phyloP scores from a whole-genome alignment of 2,329 filamentous ascomycete species.

The Aspergillus phoenicis region DNA sequence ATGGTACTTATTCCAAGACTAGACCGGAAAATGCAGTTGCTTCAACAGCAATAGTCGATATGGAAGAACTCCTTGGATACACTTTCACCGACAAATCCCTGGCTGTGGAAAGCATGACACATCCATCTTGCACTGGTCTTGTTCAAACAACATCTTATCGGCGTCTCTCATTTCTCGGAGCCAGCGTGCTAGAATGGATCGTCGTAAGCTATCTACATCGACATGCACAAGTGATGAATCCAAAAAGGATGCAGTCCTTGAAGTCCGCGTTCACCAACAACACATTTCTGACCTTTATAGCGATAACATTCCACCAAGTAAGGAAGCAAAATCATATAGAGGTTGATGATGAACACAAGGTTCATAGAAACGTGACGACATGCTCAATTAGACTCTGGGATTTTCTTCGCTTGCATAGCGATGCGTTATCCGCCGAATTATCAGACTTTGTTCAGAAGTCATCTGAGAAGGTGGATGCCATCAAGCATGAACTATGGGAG shows the following conservation, averaged over 20 bases:
- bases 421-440: not conserved
- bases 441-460: not conserved
- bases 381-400: not conserved
- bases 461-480: not conserved
- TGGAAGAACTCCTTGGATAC: constrained; percentile 10
- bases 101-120: constrained; percentile 14
- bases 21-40: not conserved
- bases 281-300: constrained; percentile 2
- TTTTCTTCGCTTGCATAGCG: not conserved
- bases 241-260: not conserved
- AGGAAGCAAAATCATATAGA: not conserved
- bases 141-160: not conserved
- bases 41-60: not conserved
- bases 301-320: not conserved
- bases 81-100: constrained; percentile 10
- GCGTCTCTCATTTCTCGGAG: constrained; percentile 6
- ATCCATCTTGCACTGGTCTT: constrained; percentile 6
- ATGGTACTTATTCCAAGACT: constrained; percentile 4
- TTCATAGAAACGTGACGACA: not conserved
- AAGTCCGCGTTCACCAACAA: constrained; percentile 7
- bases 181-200: constrained; percentile 7
- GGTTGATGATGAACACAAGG: not conserved
- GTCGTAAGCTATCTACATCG: not conserved
- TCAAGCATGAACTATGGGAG: not conserved
- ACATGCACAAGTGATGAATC: not conserved